Evolutionary conservation across 257 asterid genomes (phyloP), one percentile per base, ranked within the genome.

Genomic region (Handroanthus guayacan): DNA sequence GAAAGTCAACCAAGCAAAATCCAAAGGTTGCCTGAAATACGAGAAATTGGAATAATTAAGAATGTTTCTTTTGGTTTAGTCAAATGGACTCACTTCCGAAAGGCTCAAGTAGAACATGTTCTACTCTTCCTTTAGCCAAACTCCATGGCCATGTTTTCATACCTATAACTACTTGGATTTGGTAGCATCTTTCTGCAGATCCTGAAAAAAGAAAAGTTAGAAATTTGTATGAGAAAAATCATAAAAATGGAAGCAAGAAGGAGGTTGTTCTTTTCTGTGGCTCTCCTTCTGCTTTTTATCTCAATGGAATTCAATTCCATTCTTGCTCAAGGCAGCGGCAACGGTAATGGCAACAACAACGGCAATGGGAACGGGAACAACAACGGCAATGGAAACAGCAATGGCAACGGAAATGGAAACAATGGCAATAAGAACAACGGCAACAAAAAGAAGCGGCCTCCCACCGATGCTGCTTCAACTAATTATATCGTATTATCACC

Each of bases 221-320:
- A 71, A 64, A 63, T 41, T 61, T 57, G 61, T 60, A 11, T 12
- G 45, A 55, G 54, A 66, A 52, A 64, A 38, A 9, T 58, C n/a
- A 14, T 12, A 39, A 17, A 63, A 41, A 89, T 87, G 93, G 89
- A 70, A 37, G 48, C 62, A 17, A 90, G 74, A 17, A 90, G 74
- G 75, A 86, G 75, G 85, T 74, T 82, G 38, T 65, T 71, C 75
- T 4, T 80, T 48, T 9, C 79, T 20, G 54, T 76, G 63, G 77
- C 82, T 64, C 37, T 78, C 63, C 82, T 88, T 63, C 36, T 88
- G 6, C 54, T 90, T 69, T 74, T 84, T 73, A 9, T 85, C 82
- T 82, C 85, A 6, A 36, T 84, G 64, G 82, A 90, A 65, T 76
- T 82, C 43, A 74, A 58, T 66, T 20, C 76, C 76, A 87, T 87